Percentiles rank a stretch among this genome's conserved stretches.
phyloP scores from a whole-genome alignment of 805 yeast species.

The Yamadazyma endophytica region DNA sequence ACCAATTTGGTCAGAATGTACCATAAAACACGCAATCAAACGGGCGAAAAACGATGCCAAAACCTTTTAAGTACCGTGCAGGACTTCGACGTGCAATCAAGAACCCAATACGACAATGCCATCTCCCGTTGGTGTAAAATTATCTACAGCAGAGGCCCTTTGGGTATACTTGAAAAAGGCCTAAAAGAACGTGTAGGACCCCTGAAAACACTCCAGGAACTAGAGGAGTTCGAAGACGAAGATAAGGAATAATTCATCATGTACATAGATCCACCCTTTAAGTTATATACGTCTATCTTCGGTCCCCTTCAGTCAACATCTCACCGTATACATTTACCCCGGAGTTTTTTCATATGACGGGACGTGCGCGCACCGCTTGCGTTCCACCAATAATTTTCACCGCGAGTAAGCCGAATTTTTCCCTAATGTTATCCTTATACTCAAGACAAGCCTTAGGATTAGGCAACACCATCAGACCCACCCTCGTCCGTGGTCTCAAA shows the following conservation, averaged over 20 bases:
- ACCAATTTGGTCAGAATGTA: constrained; percentile 32
- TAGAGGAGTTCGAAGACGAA: constrained; percentile 41
- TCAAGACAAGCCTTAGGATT: constrained; percentile 1
- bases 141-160: constrained; percentile 38
- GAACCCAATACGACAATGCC: constrained; percentile 21
- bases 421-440: too few relatives aligned
- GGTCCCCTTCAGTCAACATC: too few relatives aligned
- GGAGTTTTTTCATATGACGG: too few relatives aligned
- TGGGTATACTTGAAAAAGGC: constrained; percentile 38
- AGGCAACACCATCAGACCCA: constrained; percentile 12
- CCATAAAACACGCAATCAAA: constrained; percentile 17
- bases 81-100: constrained; percentile 19
- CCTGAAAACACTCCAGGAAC: constrained; percentile 27
- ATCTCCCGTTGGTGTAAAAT: constrained; percentile 32
- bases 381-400: too few relatives aligned
- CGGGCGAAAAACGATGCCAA: constrained; percentile 23
- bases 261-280: constrained; percentile 10
- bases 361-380: too few relatives aligned
- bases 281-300: too few relatives aligned
- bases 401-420: too few relatives aligned
- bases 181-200: constrained; percentile 36
- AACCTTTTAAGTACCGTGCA: constrained; percentile 20
- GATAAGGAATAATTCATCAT: constrained; percentile 24
- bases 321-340: too few relatives aligned
- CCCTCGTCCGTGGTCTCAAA: constrained; percentile 33